A percentile compares a stretch with the other conserved stretches of the same genome.
Evolutionary conservation across 495 filamentous ascomycete species (phyloP).

Genomic region (Immersiella caudata): DNA sequence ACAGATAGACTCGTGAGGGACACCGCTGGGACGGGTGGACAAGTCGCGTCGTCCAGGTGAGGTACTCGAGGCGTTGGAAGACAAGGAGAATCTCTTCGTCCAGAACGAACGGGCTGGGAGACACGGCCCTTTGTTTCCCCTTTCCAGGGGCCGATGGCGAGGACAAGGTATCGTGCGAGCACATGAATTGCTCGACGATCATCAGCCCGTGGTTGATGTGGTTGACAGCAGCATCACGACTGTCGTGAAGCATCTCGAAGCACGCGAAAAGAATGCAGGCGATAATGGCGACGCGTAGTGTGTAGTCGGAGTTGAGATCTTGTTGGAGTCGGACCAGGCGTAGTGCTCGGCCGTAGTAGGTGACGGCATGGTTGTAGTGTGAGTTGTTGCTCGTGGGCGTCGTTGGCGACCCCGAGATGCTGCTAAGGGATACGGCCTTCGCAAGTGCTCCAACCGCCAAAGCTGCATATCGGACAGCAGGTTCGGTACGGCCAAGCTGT

Average conservation of each 20-base stretch:
- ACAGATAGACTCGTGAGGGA: constrained; percentile 2
- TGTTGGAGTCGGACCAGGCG: constrained; percentile 24
- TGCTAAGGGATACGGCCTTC: constrained; percentile 16
- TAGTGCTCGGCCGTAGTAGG: constrained; percentile 33
- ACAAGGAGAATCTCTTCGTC: constrained; percentile 32
- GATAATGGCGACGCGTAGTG: constrained; percentile 28
- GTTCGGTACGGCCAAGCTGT: constrained; percentile 25
- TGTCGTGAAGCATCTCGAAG: constrained; percentile 35
- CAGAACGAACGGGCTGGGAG: constrained; percentile 19
- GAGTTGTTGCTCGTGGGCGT: neutral
- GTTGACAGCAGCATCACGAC: constrained; percentile 25
- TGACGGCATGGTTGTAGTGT: constrained; percentile 34
- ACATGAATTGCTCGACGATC: constrained; percentile 31
- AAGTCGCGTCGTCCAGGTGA: constrained; percentile 26
- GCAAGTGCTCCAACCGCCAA: constrained; percentile 34
- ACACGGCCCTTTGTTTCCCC: constrained; percentile 5
- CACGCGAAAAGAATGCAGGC: constrained; percentile 35
- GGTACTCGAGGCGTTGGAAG: constrained; percentile 31
- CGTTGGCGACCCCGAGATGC: neutral
- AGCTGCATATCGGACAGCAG: constrained; percentile 31
- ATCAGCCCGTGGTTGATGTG: constrained; percentile 35
- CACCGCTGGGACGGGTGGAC: constrained; percentile 4
- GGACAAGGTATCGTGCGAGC: neutral
- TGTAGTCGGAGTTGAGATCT: constrained; percentile 17
- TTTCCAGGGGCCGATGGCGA: neutral